Percentiles rank a stretch among this genome's conserved stretches.
Conservation (phyloP, 352 stramenopile genomes). For the Phytophthora citricola region DNA sequence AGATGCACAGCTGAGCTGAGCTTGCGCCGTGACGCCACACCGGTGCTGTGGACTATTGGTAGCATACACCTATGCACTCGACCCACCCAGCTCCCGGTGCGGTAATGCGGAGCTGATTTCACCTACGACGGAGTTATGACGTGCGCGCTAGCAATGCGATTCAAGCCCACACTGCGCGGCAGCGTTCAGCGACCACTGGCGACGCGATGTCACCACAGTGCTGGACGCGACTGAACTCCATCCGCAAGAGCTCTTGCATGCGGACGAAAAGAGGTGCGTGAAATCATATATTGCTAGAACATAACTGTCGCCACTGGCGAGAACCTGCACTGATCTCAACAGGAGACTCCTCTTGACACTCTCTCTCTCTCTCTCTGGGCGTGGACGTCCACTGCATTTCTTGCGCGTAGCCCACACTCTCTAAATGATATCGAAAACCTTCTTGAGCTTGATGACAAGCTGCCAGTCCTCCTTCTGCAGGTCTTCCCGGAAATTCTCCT, state of each 20-base stretch:
- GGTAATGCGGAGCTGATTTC: slow-evolving; percentile 20
- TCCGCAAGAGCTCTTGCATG: slow-evolving; percentile 19
- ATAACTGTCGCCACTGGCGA: slow-evolving; percentile 21
- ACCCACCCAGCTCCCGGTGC: slow-evolving; percentile 9
- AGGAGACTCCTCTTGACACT: slow-evolving; percentile 16
- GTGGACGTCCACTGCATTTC: slow-evolving; percentile 14
- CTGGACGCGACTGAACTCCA: slow-evolving; percentile 19
- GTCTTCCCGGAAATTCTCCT: slow-evolving; percentile 99
- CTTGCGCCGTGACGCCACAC: slow-evolving; percentile 3
- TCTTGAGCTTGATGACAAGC: slow-evolving; percentile 99
- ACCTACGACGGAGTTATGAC: slow-evolving; percentile 15
- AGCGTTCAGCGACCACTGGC: slow-evolving; percentile 3
- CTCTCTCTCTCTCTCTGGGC: slow-evolving; percentile 13
- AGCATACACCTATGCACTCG: slow-evolving; percentile 4
- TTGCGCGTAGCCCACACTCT: slow-evolving; percentile 23
- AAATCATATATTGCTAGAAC: slow-evolving; percentile 36
- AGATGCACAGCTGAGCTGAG: neutral
- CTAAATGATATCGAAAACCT: slow-evolving; percentile 98
- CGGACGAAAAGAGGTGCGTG: slow-evolving; percentile 23
- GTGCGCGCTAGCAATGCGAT: slow-evolving; percentile 10
- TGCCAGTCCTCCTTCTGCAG: slow-evolving; percentile 98
- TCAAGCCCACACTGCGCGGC: neutral
- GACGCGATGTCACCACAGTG: slow-evolving; percentile 7
- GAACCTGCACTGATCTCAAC: slow-evolving; percentile 26
- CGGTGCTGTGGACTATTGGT: slow-evolving; percentile 10